Evolutionary conservation across 306 rosid species (phyloP).

Genomic region (Rosa chinensis): DNA sequence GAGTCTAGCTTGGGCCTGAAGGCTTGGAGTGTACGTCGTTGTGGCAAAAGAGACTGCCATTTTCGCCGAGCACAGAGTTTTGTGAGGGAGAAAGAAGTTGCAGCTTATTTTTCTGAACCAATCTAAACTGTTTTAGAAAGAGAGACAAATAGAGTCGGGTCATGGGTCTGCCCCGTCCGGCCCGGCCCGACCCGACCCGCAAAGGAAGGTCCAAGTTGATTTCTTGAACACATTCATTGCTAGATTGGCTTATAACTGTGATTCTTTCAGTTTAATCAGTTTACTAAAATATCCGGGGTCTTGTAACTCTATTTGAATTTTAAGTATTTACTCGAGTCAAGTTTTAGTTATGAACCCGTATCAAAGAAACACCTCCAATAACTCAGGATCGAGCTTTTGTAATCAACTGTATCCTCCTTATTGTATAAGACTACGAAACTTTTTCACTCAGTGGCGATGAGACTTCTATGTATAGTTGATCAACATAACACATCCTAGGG

Average conservation of each 20-base stretch:
- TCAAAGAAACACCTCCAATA: neutral
- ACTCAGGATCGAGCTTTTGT: too few relatives aligned
- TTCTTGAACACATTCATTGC: constrained; percentile 8
- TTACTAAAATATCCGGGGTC: too few relatives aligned
- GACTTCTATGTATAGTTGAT: too few relatives aligned
- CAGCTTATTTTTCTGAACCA: neutral
- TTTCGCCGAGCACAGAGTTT: constrained; percentile 4
- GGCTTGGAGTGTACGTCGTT: constrained; percentile 37
- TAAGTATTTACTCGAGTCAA: too few relatives aligned
- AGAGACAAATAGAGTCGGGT: neutral
- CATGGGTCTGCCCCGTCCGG: neutral
- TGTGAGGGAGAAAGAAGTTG: neutral
- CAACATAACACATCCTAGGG: too few relatives aligned
- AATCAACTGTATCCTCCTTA: too few relatives aligned
- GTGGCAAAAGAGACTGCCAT: constrained; percentile 68
- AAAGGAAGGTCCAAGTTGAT: neutral
- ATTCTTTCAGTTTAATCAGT: neutral
- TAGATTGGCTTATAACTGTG: neutral
- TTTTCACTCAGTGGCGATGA: too few relatives aligned
- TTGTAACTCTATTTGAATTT: too few relatives aligned
- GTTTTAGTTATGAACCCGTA: too few relatives aligned
- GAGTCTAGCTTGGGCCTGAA: constrained; percentile 38
- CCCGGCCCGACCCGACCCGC: neutral
- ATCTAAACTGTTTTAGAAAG: neutral
- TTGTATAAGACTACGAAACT: too few relatives aligned